These are phyloP conservation scores for Candida orba DNA, from an alignment of 805 yeast species.

Conservation along the genomic window DNA sequence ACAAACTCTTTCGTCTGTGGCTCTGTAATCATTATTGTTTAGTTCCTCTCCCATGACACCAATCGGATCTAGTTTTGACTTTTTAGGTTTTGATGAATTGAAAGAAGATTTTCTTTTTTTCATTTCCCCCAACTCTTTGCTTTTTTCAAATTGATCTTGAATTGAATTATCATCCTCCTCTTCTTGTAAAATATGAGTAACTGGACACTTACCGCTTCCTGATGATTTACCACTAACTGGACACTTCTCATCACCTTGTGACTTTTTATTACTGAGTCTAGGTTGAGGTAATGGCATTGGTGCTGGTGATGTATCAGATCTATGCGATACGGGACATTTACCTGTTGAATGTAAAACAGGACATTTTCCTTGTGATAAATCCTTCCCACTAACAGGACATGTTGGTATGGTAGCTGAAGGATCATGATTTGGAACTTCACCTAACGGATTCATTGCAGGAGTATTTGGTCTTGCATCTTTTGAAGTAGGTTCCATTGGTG, in stretches of 20 bases:
- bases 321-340: conserved; percentile 24
- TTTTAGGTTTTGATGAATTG: background rate
- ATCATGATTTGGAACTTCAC: background rate
- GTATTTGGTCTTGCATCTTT: background rate
- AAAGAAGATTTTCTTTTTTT: background rate
- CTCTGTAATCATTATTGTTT: background rate
- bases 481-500: background rate
- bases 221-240: conserved; percentile 17
- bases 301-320: background rate
- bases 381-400: conserved; percentile 13
- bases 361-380: conserved; percentile 18
- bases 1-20: conserved; percentile 30
- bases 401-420: conserved; percentile 2
- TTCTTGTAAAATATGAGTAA: conserved; percentile 14
- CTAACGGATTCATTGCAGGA: background rate
- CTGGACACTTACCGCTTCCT: conserved; percentile 16
- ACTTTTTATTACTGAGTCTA: background rate
- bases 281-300: conserved; percentile 1
- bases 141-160: background rate
- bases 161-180: background rate
- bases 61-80: background rate
- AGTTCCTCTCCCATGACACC: conserved; percentile 2
- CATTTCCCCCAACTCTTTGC: too few species aligned
- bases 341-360: conserved; percentile 21
- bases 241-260: conserved; percentile 5